Conservation (phyloP, 2,329 filamentous ascomycete species). For the Fusarium sp. region DNA sequence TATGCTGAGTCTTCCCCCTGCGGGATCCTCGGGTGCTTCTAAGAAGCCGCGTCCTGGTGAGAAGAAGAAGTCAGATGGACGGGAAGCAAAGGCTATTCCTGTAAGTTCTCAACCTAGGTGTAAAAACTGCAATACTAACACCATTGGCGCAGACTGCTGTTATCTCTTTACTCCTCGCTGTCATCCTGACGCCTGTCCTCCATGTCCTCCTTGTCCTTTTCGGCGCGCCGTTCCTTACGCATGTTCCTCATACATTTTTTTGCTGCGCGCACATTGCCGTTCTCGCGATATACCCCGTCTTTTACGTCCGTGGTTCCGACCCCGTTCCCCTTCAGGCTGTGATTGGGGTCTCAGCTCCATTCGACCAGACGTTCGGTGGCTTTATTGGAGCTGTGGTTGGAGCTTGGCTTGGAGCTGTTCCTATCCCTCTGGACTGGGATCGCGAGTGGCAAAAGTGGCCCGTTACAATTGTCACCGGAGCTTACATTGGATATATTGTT, state of each 20-base stretch:
- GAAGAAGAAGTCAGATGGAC: slow-evolving; percentile 62
- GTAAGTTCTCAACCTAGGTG: slow-evolving; percentile 50
- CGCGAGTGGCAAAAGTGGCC: slow-evolving; percentile 99
- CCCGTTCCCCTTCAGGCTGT: slow-evolving; percentile 75
- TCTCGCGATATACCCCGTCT: slow-evolving; percentile 80
- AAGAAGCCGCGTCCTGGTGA: slow-evolving; percentile 65
- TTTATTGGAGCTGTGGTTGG: slow-evolving; percentile 82
- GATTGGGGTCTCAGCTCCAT: slow-evolving; percentile 72
- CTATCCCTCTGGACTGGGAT: slow-evolving; percentile 97
- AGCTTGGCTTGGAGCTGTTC: slow-evolving; percentile 92
- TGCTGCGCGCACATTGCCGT: slow-evolving; percentile 85
- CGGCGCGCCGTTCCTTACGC: slow-evolving; percentile 88
- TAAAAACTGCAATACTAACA: slow-evolving; percentile 11
- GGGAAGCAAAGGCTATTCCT: slow-evolving; percentile 58
- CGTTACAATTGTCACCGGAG: slow-evolving; percentile 86
- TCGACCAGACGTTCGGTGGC: slow-evolving; percentile 88
- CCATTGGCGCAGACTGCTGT: slow-evolving; percentile 53
- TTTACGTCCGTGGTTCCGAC: slow-evolving; percentile 88
- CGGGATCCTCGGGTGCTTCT: slow-evolving; percentile 57
- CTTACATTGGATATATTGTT: slow-evolving; percentile 80
- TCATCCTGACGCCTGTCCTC: slow-evolving; percentile 73
- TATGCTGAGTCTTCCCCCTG: slow-evolving; percentile 71
- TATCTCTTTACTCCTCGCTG: slow-evolving; percentile 68
- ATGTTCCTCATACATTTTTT: slow-evolving; percentile 81
- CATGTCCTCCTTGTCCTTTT: slow-evolving; percentile 82